Base-by-base conservation (phyloP, 2,329 filamentous ascomycete genomes). In the Aspergillus terreus region DNA sequence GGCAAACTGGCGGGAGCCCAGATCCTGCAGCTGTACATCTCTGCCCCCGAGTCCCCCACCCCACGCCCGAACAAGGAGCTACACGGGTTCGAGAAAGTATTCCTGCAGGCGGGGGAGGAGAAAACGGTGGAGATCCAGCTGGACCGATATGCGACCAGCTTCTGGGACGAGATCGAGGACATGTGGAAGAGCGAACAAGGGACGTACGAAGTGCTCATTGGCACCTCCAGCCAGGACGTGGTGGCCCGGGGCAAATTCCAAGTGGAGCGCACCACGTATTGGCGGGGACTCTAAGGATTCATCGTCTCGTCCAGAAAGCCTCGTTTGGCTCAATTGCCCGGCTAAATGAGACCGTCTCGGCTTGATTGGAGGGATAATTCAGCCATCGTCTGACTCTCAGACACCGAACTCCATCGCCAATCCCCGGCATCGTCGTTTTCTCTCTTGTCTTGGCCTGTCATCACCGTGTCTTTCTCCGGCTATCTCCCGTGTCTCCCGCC, bases 1-100 rank as follows among this genome's bases (percentile, higher is more conserved):
- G 80, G 77, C 43, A 62, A 78, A 5, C 67, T 69, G 65, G 79
- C 65, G 58, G 81, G 78, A 58, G 69, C 72, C 3, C 76, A 82
- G 50, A 75, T 78, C 44, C 72, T 82, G 6, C 81, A 83, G 57
- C 73, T 76, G 1, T 83, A 63, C 49, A 47, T 63, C 4, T 51
- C 59, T 6, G 55, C 55, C 2, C 53, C 59, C 5, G 54, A 56
- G 6, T 63, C 63, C 14, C 59, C 66, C 23, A 68, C 63, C 12
- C 51, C 56, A 0, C 69, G 76, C 9, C 71, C 76, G 5, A 55
- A 57, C 25, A 75, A 74, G 58, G 74, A 77, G 52, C 60, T 78
- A 17, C 74, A 76, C 46, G 74, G 72, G 4, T 78, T 78, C 50
- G 56, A 67, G 17, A 78, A 77, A 52, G 70, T 75, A 9, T 60